Evolutionary conservation across 73 alveolate genomes (phyloP).

Genomic region (Tetrahymena elliotti): DNA sequence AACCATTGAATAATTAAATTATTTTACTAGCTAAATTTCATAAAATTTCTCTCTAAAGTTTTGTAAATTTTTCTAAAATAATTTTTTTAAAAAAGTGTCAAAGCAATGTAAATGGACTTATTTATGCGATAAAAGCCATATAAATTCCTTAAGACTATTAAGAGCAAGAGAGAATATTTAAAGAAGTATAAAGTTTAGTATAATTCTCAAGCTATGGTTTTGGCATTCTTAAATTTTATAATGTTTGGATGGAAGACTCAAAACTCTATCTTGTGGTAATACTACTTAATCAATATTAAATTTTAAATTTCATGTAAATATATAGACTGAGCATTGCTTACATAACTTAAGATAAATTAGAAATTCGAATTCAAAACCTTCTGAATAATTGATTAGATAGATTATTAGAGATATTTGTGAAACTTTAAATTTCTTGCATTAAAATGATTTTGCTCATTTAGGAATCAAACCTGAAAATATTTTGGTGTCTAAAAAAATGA

Average conservation of each 20-base stretch:
- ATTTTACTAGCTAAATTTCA: too few species aligned
- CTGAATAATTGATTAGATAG: neutral
- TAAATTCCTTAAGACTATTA: neutral
- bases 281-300: too few species aligned
- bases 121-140: neutral
- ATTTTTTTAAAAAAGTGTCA: neutral
- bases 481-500: neutral
- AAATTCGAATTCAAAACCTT: neutral
- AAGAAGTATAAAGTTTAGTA: neutral
- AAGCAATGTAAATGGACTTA: neutral
- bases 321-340: neutral
- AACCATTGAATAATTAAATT: too few species aligned
- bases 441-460: neutral
- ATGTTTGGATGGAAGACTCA: neutral
- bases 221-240: neutral
- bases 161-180: neutral
- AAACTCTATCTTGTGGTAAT: neutral
- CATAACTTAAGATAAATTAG: neutral
- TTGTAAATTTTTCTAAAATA: too few species aligned
- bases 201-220: neutral
- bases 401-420: neutral
- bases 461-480: neutral
- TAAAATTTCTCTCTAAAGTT: too few species aligned
- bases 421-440: neutral
- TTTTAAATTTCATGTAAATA: too few species aligned